A percentile compares a stretch with the other conserved stretches of the same genome.
Conservation (phyloP, 495 filamentous ascomycete species). For the Lophiostoma macrostomum region DNA sequence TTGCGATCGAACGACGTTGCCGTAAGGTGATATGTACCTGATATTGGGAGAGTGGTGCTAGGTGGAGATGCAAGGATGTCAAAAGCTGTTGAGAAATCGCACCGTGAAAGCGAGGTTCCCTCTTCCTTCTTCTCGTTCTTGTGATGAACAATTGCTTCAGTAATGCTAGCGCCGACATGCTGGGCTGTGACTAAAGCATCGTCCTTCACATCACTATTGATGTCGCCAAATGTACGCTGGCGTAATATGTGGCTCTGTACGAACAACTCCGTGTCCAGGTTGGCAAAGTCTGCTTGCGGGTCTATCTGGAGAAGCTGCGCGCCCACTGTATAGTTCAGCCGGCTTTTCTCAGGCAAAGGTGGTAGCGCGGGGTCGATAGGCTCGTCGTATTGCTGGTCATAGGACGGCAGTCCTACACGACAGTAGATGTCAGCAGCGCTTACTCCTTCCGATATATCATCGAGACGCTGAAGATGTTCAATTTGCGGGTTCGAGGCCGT, state of each 20-base stretch:
- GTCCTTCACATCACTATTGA: not conserved
- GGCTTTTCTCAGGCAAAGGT: constrained; percentile 54
- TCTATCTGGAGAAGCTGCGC: constrained; percentile 58
- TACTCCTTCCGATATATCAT: constrained; percentile 21
- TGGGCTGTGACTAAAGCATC: not conserved
- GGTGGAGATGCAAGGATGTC: constrained; percentile 23
- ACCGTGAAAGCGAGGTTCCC: constrained; percentile 29
- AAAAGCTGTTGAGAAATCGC: constrained; percentile 26
- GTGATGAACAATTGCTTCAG: constrained; percentile 56
- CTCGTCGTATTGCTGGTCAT: constrained; percentile 38
- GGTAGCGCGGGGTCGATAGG: constrained; percentile 61
- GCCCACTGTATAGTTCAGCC: constrained; percentile 63
- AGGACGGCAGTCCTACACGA: constrained; percentile 39
- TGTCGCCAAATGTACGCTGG: constrained; percentile 23
- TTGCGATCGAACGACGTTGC: constrained; percentile 72
- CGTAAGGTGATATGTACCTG: constrained; percentile 41
- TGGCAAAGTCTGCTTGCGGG: constrained; percentile 43
- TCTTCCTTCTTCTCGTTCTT: constrained; percentile 47
- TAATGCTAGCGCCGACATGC: constrained; percentile 5
- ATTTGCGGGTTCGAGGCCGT: not conserved
- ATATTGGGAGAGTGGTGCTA: constrained; percentile 11
- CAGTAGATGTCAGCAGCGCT: constrained; percentile 43
- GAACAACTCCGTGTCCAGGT: constrained; percentile 32
- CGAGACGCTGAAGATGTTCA: constrained; percentile 8
- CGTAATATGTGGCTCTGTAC: constrained; percentile 29